Conservation (phyloP, 495 filamentous ascomycete genomes). For the Hypomontagnella submonticulosa region DNA sequence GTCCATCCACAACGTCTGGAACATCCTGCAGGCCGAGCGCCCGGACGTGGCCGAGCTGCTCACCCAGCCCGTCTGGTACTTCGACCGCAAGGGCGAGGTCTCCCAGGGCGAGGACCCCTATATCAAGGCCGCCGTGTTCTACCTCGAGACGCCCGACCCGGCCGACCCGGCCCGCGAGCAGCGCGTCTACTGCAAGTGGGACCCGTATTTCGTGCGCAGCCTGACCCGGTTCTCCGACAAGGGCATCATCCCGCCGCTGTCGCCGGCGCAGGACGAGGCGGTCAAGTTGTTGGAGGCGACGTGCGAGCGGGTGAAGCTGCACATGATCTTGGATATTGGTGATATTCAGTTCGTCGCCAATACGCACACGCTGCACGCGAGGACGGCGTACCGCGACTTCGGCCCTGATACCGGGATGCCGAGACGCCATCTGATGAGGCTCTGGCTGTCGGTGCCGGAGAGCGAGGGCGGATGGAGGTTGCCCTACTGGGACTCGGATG, state of each 20-base stretch:
- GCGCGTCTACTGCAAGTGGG: constrained; percentile 72
- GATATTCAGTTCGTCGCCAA: constrained; percentile 83
- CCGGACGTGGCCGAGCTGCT: constrained; percentile 83
- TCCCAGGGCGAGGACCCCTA: constrained; percentile 78
- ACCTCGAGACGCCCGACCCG: constrained; percentile 67
- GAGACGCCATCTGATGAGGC: constrained; percentile 79
- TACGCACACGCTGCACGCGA: constrained; percentile 73
- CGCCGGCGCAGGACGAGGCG: constrained; percentile 70
- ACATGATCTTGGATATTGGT: constrained; percentile 82
- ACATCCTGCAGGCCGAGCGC: constrained; percentile 75
- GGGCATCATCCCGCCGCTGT: constrained; percentile 75
- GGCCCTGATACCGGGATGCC: constrained; percentile 62
- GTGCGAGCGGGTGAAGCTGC: constrained; percentile 71
- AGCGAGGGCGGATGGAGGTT: constrained; percentile 85
- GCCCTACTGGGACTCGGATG: constrained; percentile 80
- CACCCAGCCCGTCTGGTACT: constrained; percentile 86
- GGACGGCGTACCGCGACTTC: constrained; percentile 75
- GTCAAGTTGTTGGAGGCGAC: constrained; percentile 73
- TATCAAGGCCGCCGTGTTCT: constrained; percentile 78
- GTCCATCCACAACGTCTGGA: constrained; percentile 84
- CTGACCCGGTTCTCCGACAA: constrained; percentile 71
- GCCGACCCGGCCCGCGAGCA: constrained; percentile 43
- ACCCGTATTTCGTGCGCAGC: constrained; percentile 80
- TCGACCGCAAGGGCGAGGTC: constrained; percentile 91
- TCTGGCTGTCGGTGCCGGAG: constrained; percentile 87